Percentiles rank a stretch among this genome's conserved stretches.
phyloP scores from a whole-genome alignment of 1,284 basidiomycete species.

The Caloboletus firmus region DNA sequence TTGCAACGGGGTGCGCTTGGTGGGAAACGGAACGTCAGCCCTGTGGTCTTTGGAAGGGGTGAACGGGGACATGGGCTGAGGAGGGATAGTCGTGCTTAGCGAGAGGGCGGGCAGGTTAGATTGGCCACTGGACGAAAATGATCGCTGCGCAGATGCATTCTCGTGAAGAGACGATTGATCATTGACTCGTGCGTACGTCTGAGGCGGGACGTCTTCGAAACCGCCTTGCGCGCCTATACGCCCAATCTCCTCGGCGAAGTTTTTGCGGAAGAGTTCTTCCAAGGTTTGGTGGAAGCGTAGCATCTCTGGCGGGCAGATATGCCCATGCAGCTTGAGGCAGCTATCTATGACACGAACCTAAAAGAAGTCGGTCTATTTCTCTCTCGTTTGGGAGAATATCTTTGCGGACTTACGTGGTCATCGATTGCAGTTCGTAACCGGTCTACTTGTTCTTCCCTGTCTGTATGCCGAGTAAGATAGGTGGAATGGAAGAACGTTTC shows the following conservation, averaged over 20 bases:
- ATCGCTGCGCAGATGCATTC: conserved; percentile 42
- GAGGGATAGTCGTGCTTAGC: conserved; percentile 43
- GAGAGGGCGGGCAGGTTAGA: conserved; percentile 44
- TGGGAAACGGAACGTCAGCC: conserved; percentile 31
- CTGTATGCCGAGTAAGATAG: conserved; percentile 70
- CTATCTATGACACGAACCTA: conserved; percentile 80
- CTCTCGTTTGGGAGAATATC: not conserved
- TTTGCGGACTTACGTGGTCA: conserved; percentile 61
- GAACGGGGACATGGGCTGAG: conserved; percentile 48
- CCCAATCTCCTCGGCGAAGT: conserved; percentile 86
- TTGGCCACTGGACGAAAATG: conserved; percentile 46
- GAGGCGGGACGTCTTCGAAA: conserved; percentile 32
- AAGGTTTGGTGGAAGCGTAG: conserved; percentile 89
- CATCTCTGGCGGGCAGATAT: conserved; percentile 85
- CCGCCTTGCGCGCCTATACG: conserved; percentile 54
- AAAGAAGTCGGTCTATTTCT: conserved; percentile 1
- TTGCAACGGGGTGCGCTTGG: conserved; percentile 72
- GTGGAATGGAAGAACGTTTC: conserved; percentile 74
- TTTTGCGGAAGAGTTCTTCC: conserved; percentile 85
- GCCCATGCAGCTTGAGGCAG: conserved; percentile 81
- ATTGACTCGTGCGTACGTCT: conserved; percentile 37
- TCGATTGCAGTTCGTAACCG: conserved; percentile 76
- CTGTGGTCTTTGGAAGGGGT: conserved; percentile 24
- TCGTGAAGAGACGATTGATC: conserved; percentile 47
- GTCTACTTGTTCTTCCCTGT: conserved; percentile 68